phyloP scores from a whole-genome alignment of 495 filamentous ascomycete genomes.

The Stereocaulon alpinum region DNA sequence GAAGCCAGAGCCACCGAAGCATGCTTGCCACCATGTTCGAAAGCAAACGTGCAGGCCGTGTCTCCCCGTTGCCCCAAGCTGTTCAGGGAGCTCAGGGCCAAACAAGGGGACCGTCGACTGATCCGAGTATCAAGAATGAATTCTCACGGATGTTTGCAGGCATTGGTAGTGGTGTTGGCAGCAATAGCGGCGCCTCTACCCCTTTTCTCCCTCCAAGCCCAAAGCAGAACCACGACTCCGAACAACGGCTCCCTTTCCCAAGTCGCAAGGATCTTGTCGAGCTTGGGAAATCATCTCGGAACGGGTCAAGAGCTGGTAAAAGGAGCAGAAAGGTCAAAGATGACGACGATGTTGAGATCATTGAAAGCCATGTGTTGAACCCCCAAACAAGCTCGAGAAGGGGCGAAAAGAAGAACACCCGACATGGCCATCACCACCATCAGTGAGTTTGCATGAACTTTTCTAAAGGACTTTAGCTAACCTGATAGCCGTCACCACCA shows the following conservation, averaged over 20 bases:
- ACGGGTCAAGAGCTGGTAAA: constrained; percentile 45
- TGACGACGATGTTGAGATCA: constrained; percentile 46
- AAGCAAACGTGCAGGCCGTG: constrained; percentile 37
- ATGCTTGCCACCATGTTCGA: constrained; percentile 37
- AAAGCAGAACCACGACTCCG: constrained; percentile 35
- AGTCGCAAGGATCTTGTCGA: constrained; percentile 29
- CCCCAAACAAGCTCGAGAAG: constrained; percentile 41
- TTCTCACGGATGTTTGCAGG: constrained; percentile 87
- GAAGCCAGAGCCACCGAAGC: constrained; percentile 34
- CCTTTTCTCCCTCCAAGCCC: constrained; percentile 47
- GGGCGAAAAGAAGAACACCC: constrained; percentile 41
- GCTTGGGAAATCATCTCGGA: constrained; percentile 30
- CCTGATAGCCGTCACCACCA: constrained; percentile 60
- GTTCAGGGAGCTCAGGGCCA: constrained; percentile 85
- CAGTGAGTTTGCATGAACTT: constrained; percentile 36
- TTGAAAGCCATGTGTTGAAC: constrained; percentile 44
- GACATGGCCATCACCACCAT: constrained; percentile 47
- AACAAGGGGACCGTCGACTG: constrained; percentile 59
- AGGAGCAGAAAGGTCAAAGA: constrained; percentile 45
- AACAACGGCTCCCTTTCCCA: constrained; percentile 14
- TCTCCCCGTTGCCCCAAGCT: constrained; percentile 81
- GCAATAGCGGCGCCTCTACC: constrained; percentile 44
- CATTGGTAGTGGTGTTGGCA: constrained; percentile 73
- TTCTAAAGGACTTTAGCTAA: constrained; percentile 20
- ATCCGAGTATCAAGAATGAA: constrained; percentile 82